Conservation (phyloP, 495 filamentous ascomycete species). For the Friedmanniomyces endolithicus region DNA sequence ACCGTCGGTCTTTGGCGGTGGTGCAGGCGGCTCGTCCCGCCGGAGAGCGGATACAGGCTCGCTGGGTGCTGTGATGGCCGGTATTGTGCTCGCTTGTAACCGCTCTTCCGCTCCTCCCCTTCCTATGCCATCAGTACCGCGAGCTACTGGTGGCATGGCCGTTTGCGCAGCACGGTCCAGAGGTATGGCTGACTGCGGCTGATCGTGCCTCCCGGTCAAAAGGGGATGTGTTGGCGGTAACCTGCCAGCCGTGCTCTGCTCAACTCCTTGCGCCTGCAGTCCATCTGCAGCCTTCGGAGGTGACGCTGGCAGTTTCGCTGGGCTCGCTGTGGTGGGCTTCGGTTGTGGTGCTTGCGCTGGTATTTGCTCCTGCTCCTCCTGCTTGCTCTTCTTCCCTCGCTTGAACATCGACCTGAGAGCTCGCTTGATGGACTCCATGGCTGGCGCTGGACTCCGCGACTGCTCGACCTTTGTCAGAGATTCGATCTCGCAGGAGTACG, state of each 20-base stretch:
- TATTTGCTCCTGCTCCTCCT: neutral
- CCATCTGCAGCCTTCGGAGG: neutral
- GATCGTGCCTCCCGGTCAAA: neutral
- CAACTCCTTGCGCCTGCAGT: neutral
- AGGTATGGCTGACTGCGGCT: neutral
- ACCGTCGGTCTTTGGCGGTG: slow-evolving; percentile 8
- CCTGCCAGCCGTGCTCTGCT: neutral
- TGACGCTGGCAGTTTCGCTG: neutral
- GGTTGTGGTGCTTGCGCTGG: neutral
- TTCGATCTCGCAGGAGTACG: neutral
- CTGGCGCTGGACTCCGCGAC: neutral
- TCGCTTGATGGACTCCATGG: slow-evolving; percentile 20
- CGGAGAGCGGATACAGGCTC: neutral
- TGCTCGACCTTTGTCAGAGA: neutral
- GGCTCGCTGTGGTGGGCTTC: neutral
- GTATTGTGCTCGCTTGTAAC: neutral
- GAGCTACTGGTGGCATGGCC: neutral
- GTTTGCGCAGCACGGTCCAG: neutral
- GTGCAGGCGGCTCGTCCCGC: neutral
- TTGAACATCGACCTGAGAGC: slow-evolving; percentile 23
- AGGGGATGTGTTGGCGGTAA: slow-evolving; percentile 13
- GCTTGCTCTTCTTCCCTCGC: slow-evolving; percentile 14
- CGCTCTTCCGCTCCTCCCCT: neutral
- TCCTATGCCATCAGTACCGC: neutral
- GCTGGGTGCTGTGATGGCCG: neutral